Percentiles rank a stretch among this genome's conserved stretches.
phyloP scores from a whole-genome alignment of 768 basidiomycete species.

The Fomitopsis serialis region DNA sequence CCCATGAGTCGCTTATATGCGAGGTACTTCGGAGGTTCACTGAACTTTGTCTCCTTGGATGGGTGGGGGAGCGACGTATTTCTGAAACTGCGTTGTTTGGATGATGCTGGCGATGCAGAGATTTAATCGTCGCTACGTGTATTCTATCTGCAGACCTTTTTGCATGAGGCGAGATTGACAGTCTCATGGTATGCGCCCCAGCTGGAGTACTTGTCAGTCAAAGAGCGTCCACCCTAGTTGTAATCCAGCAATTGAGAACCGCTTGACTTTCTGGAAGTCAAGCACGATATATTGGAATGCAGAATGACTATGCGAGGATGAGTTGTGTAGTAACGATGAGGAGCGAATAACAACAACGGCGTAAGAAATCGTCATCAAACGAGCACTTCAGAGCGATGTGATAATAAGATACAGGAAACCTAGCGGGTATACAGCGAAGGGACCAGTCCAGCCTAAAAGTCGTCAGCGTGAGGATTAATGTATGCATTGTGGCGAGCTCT shows the following conservation, averaged over 20 bases:
- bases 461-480: conserved; percentile 21
- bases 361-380: conserved; percentile 2
- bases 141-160: too few relatives aligned
- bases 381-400: conserved; percentile 14
- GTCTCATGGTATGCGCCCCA: too few relatives aligned
- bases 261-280: neutral
- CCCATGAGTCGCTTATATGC: conserved; percentile 78
- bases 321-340: conserved; percentile 10
- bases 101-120: conserved; percentile 46
- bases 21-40: conserved; percentile 81
- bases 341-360: conserved; percentile 15
- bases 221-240: too few relatives aligned
- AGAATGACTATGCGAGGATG: conserved; percentile 11
- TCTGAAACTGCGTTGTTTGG: conserved; percentile 48
- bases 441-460: conserved; percentile 22
- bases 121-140: too few relatives aligned
- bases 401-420: conserved; percentile 19
- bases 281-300: conserved; percentile 16
- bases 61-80: conserved; percentile 70
- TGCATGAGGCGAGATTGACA: too few relatives aligned
- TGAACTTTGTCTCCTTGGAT: conserved; percentile 77
- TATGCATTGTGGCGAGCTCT: conserved; percentile 18
- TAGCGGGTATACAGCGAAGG: conserved; percentile 21
- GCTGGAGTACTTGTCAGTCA: too few relatives aligned
- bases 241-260: neutral